A percentile compares a stretch with the other conserved stretches of the same genome.
Evolutionary conservation across 805 yeast species (phyloP).

Genomic region (Metschnikowia baotianmanensis): DNA sequence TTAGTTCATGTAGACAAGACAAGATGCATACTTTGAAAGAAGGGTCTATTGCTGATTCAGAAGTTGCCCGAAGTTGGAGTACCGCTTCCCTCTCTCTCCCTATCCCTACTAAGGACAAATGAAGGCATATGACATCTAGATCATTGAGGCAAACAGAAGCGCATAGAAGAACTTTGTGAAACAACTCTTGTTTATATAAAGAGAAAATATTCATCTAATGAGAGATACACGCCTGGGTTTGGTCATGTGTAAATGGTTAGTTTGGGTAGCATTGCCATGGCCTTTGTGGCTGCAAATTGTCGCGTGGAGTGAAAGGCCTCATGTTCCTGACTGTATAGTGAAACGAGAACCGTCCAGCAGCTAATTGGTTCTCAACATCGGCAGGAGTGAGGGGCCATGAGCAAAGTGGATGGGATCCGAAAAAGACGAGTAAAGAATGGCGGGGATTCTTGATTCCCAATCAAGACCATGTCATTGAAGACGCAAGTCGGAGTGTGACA

Average conservation of each 20-base stretch:
- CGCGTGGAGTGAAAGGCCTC: background rate
- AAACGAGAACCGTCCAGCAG: too few relatives aligned
- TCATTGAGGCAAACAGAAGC: constrained; percentile 6
- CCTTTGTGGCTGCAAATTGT: constrained; percentile 1
- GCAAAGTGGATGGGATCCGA: too few relatives aligned
- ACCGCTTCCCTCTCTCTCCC: constrained; percentile 13
- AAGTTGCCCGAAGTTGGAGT: constrained; percentile 7
- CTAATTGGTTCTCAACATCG: too few relatives aligned
- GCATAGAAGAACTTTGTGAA: constrained; percentile 9
- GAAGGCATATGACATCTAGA: constrained; percentile 7
- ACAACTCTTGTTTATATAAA: constrained; percentile 8
- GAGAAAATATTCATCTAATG: constrained; percentile 1
- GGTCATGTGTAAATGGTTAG: background rate
- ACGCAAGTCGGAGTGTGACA: too few relatives aligned
- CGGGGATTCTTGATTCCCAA: too few relatives aligned
- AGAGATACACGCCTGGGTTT: background rate
- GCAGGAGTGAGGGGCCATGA: too few relatives aligned
- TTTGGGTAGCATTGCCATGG: background rate
- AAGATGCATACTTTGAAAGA: constrained; percentile 5
- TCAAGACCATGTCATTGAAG: too few relatives aligned
- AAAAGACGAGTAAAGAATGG: too few relatives aligned
- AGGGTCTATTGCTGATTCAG: constrained; percentile 8
- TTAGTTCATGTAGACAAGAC: constrained; percentile 8
- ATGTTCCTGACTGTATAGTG: too few relatives aligned
- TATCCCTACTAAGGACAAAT: constrained; percentile 11